A percentile compares a stretch with the other conserved stretches of the same genome.
phyloP scores from a whole-genome alignment of 352 stramenopile species.

The Plasmopara muralis region DNA sequence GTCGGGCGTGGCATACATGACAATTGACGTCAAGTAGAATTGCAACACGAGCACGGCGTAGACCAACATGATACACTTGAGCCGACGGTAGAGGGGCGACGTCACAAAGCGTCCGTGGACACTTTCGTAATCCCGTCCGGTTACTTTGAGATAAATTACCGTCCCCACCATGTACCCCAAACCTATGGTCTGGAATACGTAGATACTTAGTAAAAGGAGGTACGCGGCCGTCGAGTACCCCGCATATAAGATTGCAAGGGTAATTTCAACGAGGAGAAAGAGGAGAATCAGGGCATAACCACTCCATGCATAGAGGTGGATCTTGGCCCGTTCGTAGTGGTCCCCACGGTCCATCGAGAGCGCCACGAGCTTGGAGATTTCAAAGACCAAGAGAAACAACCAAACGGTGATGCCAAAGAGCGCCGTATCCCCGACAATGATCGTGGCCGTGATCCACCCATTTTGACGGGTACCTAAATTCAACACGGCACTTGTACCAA shows the following conservation, averaged over 20 bases:
- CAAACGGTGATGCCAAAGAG: slow-evolving; percentile 30
- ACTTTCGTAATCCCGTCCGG: slow-evolving; percentile 35
- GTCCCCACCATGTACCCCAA: slow-evolving; percentile 28
- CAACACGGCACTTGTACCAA: slow-evolving; percentile 24
- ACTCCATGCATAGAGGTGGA: slow-evolving; percentile 24
- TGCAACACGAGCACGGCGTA: slow-evolving; percentile 47
- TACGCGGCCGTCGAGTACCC: slow-evolving; percentile 33
- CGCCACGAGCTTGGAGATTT: slow-evolving; percentile 30
- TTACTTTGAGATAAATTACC: slow-evolving; percentile 27
- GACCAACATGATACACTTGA: slow-evolving; percentile 44
- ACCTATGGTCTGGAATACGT: slow-evolving; percentile 23
- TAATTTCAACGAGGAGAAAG: slow-evolving; percentile 19
- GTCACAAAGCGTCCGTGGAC: slow-evolving; percentile 37
- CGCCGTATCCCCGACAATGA: slow-evolving; percentile 25
- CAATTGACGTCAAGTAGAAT: slow-evolving; percentile 39
- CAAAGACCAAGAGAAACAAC: slow-evolving; percentile 36
- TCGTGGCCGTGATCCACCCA: slow-evolving; percentile 21
- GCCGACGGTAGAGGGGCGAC: slow-evolving; percentile 37
- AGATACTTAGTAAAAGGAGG: slow-evolving; percentile 18
- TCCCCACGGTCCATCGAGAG: slow-evolving; percentile 34
- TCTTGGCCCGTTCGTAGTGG: slow-evolving; percentile 25
- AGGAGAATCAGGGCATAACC: slow-evolving; percentile 16
- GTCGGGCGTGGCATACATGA: slow-evolving; percentile 24
- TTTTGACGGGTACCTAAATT: slow-evolving; percentile 15
- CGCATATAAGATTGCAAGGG: slow-evolving; percentile 12